These are phyloP conservation scores for Eimeria maxima DNA, from an alignment of 169 alveolate genomes.

Conservation along the genomic window DNA sequence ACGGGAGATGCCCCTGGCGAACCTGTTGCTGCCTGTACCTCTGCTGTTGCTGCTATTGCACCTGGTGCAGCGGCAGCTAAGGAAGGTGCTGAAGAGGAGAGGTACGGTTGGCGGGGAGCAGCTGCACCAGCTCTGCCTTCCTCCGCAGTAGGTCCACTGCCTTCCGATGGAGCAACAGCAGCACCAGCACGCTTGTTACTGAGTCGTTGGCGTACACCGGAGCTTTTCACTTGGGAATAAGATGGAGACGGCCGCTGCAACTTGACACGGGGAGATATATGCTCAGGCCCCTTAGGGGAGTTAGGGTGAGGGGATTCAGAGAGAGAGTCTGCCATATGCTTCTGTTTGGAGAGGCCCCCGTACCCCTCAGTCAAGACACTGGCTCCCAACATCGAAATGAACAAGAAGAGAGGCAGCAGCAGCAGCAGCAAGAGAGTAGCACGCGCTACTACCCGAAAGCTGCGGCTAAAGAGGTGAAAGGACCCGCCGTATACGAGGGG, in stretches of 20 bases:
- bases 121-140: background rate
- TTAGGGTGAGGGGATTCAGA: too few species aligned
- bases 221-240: too few species aligned
- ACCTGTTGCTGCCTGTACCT: background rate
- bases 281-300: too few species aligned
- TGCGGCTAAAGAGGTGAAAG: background rate
- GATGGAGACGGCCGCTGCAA: too few species aligned
- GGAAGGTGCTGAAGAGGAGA: background rate
- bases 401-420: background rate
- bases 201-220: too few species aligned
- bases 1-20: background rate
- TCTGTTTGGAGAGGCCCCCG: too few species aligned
- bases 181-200: background rate
- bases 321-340: too few species aligned
- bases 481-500: background rate
- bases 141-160: background rate
- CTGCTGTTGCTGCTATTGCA: background rate
- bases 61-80: background rate
- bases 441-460: background rate
- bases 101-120: background rate
- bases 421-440: background rate
- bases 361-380: background rate
- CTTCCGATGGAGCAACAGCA: background rate
- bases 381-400: background rate
- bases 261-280: too few species aligned